These are phyloP conservation scores for Thalassia testudinum DNA, from an alignment of 116 monocot species.

Conservation along the genomic window DNA sequence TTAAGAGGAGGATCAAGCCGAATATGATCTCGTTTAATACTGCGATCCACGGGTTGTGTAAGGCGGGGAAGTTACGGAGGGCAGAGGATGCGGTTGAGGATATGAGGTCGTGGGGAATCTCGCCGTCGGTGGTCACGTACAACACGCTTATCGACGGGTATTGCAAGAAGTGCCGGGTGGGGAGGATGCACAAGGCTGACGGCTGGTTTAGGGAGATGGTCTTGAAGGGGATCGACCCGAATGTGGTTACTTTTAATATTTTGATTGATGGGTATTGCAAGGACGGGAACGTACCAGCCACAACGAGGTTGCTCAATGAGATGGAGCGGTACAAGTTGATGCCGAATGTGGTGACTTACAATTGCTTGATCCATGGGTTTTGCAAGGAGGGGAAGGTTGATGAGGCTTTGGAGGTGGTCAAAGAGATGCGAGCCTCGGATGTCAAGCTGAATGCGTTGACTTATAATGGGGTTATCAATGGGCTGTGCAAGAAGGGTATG, in stretches of 20 bases:
- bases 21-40: slow-evolving; percentile 72
- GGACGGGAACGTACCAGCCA: slow-evolving; percentile 39
- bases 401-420: slow-evolving; percentile 32
- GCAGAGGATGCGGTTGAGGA: slow-evolving; percentile 53
- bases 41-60: slow-evolving; percentile 56
- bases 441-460: slow-evolving; percentile 43
- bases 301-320: slow-evolving; percentile 50
- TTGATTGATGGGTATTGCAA: slow-evolving; percentile 84
- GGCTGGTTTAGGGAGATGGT: slow-evolving; percentile 59
- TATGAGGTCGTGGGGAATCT: slow-evolving; percentile 56
- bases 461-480: slow-evolving; percentile 58
- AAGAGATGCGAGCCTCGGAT: slow-evolving; percentile 35
- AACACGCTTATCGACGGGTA: slow-evolving; percentile 74
- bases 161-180: slow-evolving; percentile 43
- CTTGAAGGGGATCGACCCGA: slow-evolving; percentile 21
- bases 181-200: slow-evolving; percentile 64
- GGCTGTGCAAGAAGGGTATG: slow-evolving; percentile 83
- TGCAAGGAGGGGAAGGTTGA: slow-evolving; percentile 41
- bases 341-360: slow-evolving; percentile 54
- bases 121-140: slow-evolving; percentile 54
- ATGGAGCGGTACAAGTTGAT: slow-evolving; percentile 41
- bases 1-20: slow-evolving; percentile 34
- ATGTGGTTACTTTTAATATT: slow-evolving; percentile 68
- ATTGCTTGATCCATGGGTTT: slow-evolving; percentile 55
- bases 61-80: slow-evolving; percentile 37